Percentiles rank a stretch among this genome's conserved stretches.
These are phyloP conservation scores for Cryptococcus wingfieldii DNA, from an alignment of 1,284 basidiomycete species.

Conservation along the genomic window DNA sequence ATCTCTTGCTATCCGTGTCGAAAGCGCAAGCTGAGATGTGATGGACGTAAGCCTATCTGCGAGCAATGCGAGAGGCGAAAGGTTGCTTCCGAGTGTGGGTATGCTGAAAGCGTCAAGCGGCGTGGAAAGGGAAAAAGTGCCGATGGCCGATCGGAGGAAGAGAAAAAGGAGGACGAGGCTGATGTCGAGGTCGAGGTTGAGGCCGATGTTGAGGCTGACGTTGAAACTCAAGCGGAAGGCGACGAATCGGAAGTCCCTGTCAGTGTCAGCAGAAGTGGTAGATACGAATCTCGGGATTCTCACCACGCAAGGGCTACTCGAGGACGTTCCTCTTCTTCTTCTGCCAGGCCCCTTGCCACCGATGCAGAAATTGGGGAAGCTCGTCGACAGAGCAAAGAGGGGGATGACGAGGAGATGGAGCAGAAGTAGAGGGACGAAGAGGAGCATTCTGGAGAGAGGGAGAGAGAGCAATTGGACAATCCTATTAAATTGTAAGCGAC, in stretches of 20 bases:
- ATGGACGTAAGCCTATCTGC: constrained; percentile 34
- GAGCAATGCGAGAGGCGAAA: constrained; percentile 30
- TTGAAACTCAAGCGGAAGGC: background rate
- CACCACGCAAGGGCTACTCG: too few relatives aligned
- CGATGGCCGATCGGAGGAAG: constrained; percentile 3
- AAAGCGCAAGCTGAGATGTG: constrained; percentile 38
- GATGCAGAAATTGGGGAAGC: too few relatives aligned
- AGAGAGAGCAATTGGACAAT: too few relatives aligned
- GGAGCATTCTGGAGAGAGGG: too few relatives aligned
- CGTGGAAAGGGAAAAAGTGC: constrained; percentile 36
- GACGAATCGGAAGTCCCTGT: background rate
- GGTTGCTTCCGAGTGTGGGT: constrained; percentile 29
- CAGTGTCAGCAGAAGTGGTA: background rate
- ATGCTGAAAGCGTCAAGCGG: constrained; percentile 31
- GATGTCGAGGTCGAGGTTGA: background rate
- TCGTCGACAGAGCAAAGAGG: too few relatives aligned
- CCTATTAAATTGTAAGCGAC: too few relatives aligned
- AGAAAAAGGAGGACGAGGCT: background rate
- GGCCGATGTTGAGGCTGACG: background rate
- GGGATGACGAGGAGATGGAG: too few relatives aligned
- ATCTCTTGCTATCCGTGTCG: constrained; percentile 42
- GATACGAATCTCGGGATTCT: background rate
- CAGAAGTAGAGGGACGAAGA: too few relatives aligned
- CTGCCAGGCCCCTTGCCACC: too few relatives aligned
- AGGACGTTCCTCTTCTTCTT: too few relatives aligned